A percentile compares a stretch with the other conserved stretches of the same genome.
These are phyloP conservation scores for Chalciporus sp. DNA, from an alignment of 1,284 basidiomycete genomes.

Conservation along the genomic window DNA sequence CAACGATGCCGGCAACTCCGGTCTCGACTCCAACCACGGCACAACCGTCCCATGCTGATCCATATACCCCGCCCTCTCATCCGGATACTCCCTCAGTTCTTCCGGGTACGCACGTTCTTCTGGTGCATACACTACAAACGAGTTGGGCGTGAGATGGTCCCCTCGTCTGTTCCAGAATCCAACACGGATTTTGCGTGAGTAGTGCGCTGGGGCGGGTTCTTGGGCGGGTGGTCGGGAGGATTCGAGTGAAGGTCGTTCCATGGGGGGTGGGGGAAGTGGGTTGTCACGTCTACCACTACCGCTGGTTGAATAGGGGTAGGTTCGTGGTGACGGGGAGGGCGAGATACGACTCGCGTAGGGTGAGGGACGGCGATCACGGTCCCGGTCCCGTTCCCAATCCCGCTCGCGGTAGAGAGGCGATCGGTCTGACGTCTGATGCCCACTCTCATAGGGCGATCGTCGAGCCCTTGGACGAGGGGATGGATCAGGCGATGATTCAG, in stretches of 20 bases:
- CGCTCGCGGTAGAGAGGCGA: neutral
- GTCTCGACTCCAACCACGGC: slow-evolving; percentile 43
- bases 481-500: slow-evolving; percentile 27
- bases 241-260: slow-evolving; percentile 24
- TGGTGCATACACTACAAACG: slow-evolving; percentile 66
- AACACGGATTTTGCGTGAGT: slow-evolving; percentile 41
- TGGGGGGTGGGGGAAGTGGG: slow-evolving; percentile 35
- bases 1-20: slow-evolving; percentile 59
- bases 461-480: slow-evolving; percentile 22
- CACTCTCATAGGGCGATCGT: slow-evolving; percentile 27
- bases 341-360: slow-evolving; percentile 21
- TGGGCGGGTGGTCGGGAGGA: slow-evolving; percentile 32
- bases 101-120: slow-evolving; percentile 49
- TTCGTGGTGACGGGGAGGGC: slow-evolving; percentile 22
- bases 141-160: slow-evolving; percentile 58
- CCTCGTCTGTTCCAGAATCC: slow-evolving; percentile 73
- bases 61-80: slow-evolving; percentile 51
- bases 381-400: neutral
- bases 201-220: slow-evolving; percentile 27
- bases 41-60: slow-evolving; percentile 49
- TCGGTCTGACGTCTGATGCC: neutral
- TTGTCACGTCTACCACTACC: slow-evolving; percentile 24
- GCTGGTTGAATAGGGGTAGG: neutral
- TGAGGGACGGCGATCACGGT: slow-evolving; percentile 24
- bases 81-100: slow-evolving; percentile 61